Evolutionary conservation across 495 filamentous ascomycete genomes (phyloP).

Genomic region (Thozetella sp.): DNA sequence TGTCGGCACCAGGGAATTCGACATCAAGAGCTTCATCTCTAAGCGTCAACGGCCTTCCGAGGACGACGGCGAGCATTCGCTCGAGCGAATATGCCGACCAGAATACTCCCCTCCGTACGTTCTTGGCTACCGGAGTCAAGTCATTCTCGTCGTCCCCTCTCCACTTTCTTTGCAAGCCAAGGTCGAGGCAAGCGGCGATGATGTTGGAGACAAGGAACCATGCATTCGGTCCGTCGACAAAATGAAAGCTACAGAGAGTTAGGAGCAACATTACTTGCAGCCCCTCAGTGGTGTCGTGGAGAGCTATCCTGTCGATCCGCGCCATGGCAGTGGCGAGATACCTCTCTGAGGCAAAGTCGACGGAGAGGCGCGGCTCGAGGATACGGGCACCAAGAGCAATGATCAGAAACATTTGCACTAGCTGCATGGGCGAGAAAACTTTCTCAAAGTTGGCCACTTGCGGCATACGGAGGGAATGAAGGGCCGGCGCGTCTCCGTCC

Average conservation of each 20-base stretch:
- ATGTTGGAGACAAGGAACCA: constrained; percentile 51
- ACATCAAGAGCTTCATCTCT: constrained; percentile 50
- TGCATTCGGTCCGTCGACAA: constrained; percentile 44
- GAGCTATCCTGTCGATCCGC: constrained; percentile 33
- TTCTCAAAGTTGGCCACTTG: neutral
- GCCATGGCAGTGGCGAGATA: constrained; percentile 46
- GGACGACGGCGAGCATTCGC: constrained; percentile 43
- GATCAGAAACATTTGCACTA: constrained; percentile 47
- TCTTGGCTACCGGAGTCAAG: too few relatives aligned
- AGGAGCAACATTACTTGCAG: constrained; percentile 45
- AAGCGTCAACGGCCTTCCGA: constrained; percentile 47
- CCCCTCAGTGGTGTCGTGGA: constrained; percentile 36
- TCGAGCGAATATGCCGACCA: constrained; percentile 50
- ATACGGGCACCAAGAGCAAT: constrained; percentile 42
- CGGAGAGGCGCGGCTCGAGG: constrained; percentile 36
- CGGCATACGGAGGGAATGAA: neutral
- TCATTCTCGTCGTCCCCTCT: neutral
- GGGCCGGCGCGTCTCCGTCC: constrained; percentile 14
- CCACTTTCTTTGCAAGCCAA: constrained; percentile 39
- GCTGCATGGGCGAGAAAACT: constrained; percentile 5
- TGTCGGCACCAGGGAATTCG: constrained; percentile 25
- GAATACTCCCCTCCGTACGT: constrained; percentile 48
- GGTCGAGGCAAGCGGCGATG: constrained; percentile 40
- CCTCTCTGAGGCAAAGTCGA: constrained; percentile 43
- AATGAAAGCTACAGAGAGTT: constrained; percentile 45